A percentile compares a stretch with the other conserved stretches of the same genome.
phyloP scores from a whole-genome alignment of 2,329 filamentous ascomycete genomes.

The Penicillium concentricum region DNA sequence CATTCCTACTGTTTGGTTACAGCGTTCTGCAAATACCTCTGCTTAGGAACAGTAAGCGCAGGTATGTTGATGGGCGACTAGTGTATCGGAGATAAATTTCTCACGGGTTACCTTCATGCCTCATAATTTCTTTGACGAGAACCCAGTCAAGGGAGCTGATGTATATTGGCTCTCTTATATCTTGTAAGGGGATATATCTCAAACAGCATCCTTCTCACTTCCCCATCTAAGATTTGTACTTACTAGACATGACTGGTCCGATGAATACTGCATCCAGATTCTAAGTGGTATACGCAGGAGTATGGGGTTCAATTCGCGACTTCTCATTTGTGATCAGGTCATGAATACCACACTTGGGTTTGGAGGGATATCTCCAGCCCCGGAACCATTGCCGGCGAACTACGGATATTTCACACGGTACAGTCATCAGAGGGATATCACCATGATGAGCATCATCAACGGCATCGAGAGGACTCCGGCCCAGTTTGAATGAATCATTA shows the following conservation, averaged over 20 bases:
- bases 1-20: too few species aligned
- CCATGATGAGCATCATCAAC: neutral
- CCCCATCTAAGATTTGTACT: too few species aligned
- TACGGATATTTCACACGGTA: neutral
- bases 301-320: too few species aligned
- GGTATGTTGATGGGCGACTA: too few species aligned
- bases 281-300: neutral
- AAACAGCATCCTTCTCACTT: too few species aligned
- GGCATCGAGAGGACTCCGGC: neutral
- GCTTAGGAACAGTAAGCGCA: too few species aligned
- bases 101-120: too few species aligned
- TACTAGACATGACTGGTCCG: neutral
- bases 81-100: too few species aligned
- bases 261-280: neutral
- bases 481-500: too few species aligned
- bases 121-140: too few species aligned
- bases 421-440: neutral
- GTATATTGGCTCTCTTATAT: neutral
- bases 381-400: neutral
- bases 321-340: neutral
- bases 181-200: neutral
- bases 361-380: neutral
- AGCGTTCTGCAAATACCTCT: too few species aligned
- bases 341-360: neutral
- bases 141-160: neutral